phyloP scores from a whole-genome alignment of 2,329 filamentous ascomycete genomes.

The Aspergillus sp. region DNA sequence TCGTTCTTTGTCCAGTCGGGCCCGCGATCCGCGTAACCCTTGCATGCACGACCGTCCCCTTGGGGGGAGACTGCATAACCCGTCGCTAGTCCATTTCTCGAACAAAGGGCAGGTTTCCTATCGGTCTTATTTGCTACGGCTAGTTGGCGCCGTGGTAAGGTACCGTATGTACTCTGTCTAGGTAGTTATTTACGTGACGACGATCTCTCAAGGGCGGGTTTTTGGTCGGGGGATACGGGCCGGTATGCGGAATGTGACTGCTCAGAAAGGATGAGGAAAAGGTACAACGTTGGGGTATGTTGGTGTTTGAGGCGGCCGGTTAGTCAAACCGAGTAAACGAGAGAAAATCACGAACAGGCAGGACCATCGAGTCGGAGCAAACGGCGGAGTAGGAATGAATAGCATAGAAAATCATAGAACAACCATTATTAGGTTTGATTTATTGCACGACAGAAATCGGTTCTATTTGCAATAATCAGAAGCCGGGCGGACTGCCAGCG shows the following conservation, averaged over 20 bases:
- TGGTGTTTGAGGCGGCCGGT: background rate
- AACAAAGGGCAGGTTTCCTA: constrained; percentile 14
- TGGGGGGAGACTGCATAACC: constrained; percentile 13
- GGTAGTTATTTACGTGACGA: background rate
- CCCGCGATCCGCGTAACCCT: constrained; percentile 18
- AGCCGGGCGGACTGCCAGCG: background rate
- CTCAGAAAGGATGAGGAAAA: constrained; percentile 4
- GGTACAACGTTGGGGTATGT: background rate
- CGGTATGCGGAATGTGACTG: constrained; percentile 21
- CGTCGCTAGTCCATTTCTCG: constrained; percentile 12
- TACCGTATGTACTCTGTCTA: background rate
- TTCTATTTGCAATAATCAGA: background rate
- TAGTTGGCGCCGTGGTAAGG: background rate
- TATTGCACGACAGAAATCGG: background rate
- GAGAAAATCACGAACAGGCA: background rate
- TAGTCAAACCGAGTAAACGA: background rate
- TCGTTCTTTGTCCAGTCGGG: constrained; percentile 7
- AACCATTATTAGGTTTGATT: background rate
- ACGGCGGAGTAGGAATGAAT: too few species aligned
- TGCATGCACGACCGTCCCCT: constrained; percentile 13
- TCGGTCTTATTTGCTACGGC: constrained; percentile 13
- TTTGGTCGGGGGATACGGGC: constrained; percentile 15
- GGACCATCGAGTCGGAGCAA: background rate
- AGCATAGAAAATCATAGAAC: background rate
- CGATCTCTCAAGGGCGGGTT: constrained; percentile 8